Percentiles rank a stretch among this genome's conserved stretches.
Evolutionary conservation across 805 yeast species (phyloP).

Genomic region (Candida sonorensis): DNA sequence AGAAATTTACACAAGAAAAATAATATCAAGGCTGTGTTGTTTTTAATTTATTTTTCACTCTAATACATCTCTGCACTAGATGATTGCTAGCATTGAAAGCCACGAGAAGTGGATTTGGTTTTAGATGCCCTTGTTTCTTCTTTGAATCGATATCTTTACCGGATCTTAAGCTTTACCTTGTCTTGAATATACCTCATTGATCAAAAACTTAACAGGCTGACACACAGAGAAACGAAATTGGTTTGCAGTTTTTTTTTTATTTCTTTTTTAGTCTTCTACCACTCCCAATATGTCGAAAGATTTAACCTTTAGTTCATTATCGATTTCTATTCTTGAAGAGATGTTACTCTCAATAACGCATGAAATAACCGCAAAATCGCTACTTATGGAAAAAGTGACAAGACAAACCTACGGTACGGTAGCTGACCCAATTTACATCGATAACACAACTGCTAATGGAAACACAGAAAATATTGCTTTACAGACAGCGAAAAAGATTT

Average conservation of each 20-base stretch:
- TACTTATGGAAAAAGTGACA: constrained; percentile 26
- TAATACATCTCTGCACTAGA: too few species aligned
- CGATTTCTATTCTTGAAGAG: constrained; percentile 25
- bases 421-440: constrained; percentile 19
- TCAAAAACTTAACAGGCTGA: too few species aligned
- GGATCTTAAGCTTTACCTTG: too few species aligned
- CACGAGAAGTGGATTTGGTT: too few species aligned
- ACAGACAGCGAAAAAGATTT: too few species aligned
- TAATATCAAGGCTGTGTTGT: too few species aligned
- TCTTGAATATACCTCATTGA: too few species aligned
- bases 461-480: not conserved
- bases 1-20: too few species aligned
- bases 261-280: not conserved
- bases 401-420: constrained; percentile 26
- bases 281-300: constrained; percentile 6
- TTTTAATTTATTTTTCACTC: too few species aligned
- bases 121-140: too few species aligned
- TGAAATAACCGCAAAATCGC: constrained; percentile 23
- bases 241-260: not conserved
- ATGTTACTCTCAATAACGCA: constrained; percentile 29
- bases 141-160: too few species aligned
- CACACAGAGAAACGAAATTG: not conserved
- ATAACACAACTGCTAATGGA: constrained; percentile 7
- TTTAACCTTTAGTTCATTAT: constrained; percentile 25
- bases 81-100: too few species aligned